Evolutionary conservation across 768 basidiomycete genomes (phyloP), one percentile per base, ranked within the genome.

Genomic region (Serendipita sp.): DNA sequence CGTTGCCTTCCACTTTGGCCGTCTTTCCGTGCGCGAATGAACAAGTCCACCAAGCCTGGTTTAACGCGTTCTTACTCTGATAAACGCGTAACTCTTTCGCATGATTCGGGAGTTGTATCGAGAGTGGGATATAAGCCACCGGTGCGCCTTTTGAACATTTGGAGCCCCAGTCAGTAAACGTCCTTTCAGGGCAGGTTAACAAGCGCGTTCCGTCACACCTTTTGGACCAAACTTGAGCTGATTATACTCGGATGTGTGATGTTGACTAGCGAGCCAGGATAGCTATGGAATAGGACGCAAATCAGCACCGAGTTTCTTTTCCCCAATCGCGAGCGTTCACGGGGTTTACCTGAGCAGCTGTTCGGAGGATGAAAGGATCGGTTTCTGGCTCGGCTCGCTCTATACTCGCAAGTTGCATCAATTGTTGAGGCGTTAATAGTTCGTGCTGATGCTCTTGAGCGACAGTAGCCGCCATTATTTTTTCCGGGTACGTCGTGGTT

Each of bases 231-330:
- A 84, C 72, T 88, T 88, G 29, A 82, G 72, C 63, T 80, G 78
- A 68, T 80, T 86, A 71, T 90, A 88, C 50, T 85, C 81, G 74
- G 84, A 86, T 64, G 70, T 63, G 68, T 89, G 88, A 73, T 88
- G 85, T 68, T 89, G 87, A 3, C 86, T 88, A 2, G 86, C 86
- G 16, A 90, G 74, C 2, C 70, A 73, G 1, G 78, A 76, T 55
- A 86, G 79, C 78, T 83, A 64, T 13, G 8, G 29, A 23, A 18
- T 18, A 18, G 27, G 31, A 27, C 36, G 46, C 31, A 63, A 23
- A 66, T 60, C 33, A 60, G 55, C 55, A 40, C 6, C 40, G 40
- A 40, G 13, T 40, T 40, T 10, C 27, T 11, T 31, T 53, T 33
- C 27, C 11, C 8, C 10, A 10, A 8, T 10, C 8, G 2, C 55